A percentile compares a stretch with the other conserved stretches of the same genome.
Conservation (phyloP, 2,329 filamentous ascomycete genomes). For the Aureobasidium sp. region DNA sequence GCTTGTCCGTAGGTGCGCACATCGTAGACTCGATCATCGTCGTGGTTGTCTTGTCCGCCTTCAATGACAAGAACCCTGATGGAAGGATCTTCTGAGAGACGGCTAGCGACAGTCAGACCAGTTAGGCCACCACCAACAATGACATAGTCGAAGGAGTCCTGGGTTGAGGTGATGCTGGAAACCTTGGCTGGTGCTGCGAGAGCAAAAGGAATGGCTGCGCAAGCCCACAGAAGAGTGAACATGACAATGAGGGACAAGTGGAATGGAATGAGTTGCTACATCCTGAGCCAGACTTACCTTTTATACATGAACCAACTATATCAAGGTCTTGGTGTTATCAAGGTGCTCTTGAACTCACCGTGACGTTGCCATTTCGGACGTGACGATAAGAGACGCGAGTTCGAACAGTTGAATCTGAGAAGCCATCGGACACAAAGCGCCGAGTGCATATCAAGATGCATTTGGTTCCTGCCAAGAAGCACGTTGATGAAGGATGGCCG, state of each 20-base stretch:
- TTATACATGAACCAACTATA: neutral
- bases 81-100: slow-evolving; percentile 25
- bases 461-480: neutral
- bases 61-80: slow-evolving; percentile 27
- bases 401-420: neutral
- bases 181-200: neutral
- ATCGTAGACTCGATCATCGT: slow-evolving; percentile 21
- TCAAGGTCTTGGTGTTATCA: neutral
- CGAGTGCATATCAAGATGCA: neutral
- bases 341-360: neutral
- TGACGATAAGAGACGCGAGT: neutral
- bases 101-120: slow-evolving; percentile 25
- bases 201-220: neutral
- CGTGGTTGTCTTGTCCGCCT: slow-evolving; percentile 23
- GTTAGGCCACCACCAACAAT: slow-evolving; percentile 26
- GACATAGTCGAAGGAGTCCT: slow-evolving; percentile 22
- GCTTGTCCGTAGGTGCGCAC: slow-evolving; percentile 23
- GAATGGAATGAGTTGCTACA: neutral
- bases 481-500: neutral
- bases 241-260: neutral
- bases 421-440: neutral
- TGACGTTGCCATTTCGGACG: neutral
- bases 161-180: neutral
- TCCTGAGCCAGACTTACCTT: neutral
- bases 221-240: neutral